Conservation (phyloP, 2,329 filamentous ascomycete species). For the Dryadomyces sulphureus region DNA sequence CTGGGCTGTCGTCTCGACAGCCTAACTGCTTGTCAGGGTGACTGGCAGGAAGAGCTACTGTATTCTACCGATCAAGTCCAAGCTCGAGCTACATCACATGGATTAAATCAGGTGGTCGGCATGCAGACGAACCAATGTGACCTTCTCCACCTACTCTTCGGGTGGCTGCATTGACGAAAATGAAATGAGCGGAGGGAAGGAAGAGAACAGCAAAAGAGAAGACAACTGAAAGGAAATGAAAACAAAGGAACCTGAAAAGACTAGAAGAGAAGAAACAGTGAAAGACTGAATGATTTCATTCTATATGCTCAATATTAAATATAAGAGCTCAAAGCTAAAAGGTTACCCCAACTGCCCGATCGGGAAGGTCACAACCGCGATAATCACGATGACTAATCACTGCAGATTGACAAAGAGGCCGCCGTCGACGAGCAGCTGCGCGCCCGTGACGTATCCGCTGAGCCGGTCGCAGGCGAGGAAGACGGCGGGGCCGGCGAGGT, state of each 20-base stretch:
- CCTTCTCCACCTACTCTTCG: not conserved
- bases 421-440: constrained; percentile 58
- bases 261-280: not conserved
- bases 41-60: too few species aligned
- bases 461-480: constrained; percentile 53
- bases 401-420: constrained; percentile 61
- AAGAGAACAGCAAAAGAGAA: not conserved
- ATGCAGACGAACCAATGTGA: not conserved
- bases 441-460: constrained; percentile 52
- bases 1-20: too few species aligned
- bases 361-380: not conserved
- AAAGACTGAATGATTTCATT: too few species aligned
- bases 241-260: not conserved
- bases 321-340: too few species aligned
- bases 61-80: too few species aligned
- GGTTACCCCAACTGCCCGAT: not conserved
- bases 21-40: too few species aligned
- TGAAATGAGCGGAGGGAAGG: not conserved
- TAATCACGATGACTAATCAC: constrained; percentile 6
- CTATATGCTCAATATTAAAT: too few species aligned
- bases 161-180: too few species aligned
- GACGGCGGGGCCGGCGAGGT: constrained; percentile 57
- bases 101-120: too few species aligned
- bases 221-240: not conserved
- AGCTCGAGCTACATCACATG: too few species aligned